Evolutionary conservation across 2,329 filamentous ascomycete species (phyloP), one percentile per base, ranked within the genome.

Genomic region (Arthrocladium fulminans): DNA sequence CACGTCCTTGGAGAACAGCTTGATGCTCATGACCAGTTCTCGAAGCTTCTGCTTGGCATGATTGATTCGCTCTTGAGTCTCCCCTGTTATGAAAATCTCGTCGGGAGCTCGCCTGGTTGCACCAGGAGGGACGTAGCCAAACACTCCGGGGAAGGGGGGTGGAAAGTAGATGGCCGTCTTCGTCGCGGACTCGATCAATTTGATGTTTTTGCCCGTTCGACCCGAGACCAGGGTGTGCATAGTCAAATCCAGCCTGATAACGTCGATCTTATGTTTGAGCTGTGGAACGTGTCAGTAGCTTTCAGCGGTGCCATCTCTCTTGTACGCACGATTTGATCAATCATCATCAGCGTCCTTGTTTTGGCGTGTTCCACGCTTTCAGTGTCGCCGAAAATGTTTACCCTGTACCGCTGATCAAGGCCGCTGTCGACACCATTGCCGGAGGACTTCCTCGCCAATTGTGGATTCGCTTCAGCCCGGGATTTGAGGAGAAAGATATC

Each of bases 151-250:
- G 64, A 97, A 97, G 1, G 90, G 85, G 6, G 89, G 88, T 23
- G 92, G 92, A 63, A 98, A 97, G 70, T 98, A 98, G 60, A 98
- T 97, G 55, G 92, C 90, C 7, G 92, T 97, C 60, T 89, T 88
- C 12, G 92, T 97, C 23, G 85, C 81, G 12, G 92, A 94, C 68
- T 98, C 92, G 61, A 98, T 96, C 60, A 92, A 73, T 72, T 97
- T 97, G 72, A 98, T 95, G 65, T 96, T 96, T 73, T 95, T 94
- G 58, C 92, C 80, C 58, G 89, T 90, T 42, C 92, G 86, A 42
- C 92, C 92, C 65, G 89, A 96, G 43, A 97, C 82, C 48, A 96
- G 76, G 50, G 88, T 92, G 65, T 98, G 92, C 63, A 95, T 78
- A 22, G 88, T 86, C 43, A 90, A 72, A 58, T 96, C 89, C 51